phyloP scores from a whole-genome alignment of 2,329 filamentous ascomycete species.

The Aspergillus pseudoviridinutans region DNA sequence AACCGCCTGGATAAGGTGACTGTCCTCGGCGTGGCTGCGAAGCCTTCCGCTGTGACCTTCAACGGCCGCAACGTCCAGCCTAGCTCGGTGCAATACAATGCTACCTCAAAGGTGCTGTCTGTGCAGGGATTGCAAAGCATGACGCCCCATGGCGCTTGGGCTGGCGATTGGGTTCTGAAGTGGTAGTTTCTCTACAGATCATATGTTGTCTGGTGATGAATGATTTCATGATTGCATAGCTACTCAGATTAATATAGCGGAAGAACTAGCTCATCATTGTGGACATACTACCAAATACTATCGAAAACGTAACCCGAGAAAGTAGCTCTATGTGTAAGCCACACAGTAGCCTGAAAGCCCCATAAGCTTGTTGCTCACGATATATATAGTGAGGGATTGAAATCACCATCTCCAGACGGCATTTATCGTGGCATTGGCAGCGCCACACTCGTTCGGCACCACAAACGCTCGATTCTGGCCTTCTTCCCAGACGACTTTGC shows the following conservation, averaged over 20 bases:
- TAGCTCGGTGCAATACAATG: constrained; percentile 48
- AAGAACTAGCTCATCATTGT: background rate
- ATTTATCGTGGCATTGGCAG: constrained; percentile 29
- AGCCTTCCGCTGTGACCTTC: constrained; percentile 46
- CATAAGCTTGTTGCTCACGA: background rate
- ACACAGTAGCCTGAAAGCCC: background rate
- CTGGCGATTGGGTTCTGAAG: constrained; percentile 52
- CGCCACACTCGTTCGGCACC: constrained; percentile 32
- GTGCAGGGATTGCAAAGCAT: constrained; percentile 48
- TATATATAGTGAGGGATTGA: background rate
- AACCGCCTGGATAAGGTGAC: constrained; percentile 61
- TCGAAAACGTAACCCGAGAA: background rate
- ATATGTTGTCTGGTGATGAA: background rate
- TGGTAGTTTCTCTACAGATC: constrained; percentile 39
- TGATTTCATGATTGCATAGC: background rate
- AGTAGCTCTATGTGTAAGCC: background rate
- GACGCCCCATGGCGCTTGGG: constrained; percentile 57
- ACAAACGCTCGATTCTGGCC: constrained; percentile 45
- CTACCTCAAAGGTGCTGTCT: constrained; percentile 45
- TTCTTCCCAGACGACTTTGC: constrained; percentile 58
- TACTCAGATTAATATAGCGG: background rate
- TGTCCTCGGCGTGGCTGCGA: constrained; percentile 53
- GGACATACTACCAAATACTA: background rate
- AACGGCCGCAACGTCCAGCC: constrained; percentile 46
- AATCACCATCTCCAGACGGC: constrained; percentile 31